Conservation (phyloP, 805 yeast genomes). For the Naumovozyma dairenensis region DNA sequence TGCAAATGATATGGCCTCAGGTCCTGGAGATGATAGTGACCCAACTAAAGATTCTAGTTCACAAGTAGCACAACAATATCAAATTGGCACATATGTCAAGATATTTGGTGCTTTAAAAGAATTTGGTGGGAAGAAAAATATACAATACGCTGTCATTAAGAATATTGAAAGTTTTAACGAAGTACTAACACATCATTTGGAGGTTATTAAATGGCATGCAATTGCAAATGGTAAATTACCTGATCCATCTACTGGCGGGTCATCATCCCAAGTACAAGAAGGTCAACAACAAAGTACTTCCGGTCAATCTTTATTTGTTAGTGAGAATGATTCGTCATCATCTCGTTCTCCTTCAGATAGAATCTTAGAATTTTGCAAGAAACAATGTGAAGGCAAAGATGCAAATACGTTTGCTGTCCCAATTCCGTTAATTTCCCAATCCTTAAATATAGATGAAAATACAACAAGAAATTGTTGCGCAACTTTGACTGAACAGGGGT, state of each 20-base stretch:
- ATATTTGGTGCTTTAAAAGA: slow-evolving; percentile 49
- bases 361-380: slow-evolving; percentile 40
- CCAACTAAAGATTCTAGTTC: slow-evolving; percentile 16
- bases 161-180: slow-evolving; percentile 56
- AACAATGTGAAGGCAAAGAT: slow-evolving; percentile 38
- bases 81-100: slow-evolving; percentile 49
- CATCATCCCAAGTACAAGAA: neutral
- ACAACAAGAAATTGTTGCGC: slow-evolving; percentile 42
- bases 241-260: slow-evolving; percentile 7
- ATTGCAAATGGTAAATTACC: slow-evolving; percentile 41
- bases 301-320: slow-evolving; percentile 35
- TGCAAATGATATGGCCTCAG: slow-evolving; percentile 22
- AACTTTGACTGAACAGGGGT: slow-evolving; percentile 56
- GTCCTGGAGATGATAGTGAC: slow-evolving; percentile 19
- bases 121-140: slow-evolving; percentile 51
- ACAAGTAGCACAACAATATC: slow-evolving; percentile 28
- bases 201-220: slow-evolving; percentile 50
- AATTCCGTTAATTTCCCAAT: slow-evolving; percentile 47
- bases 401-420: slow-evolving; percentile 66
- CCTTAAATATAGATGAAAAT: slow-evolving; percentile 40
- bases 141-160: slow-evolving; percentile 54
- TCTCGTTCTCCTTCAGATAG: slow-evolving; percentile 31
- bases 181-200: slow-evolving; percentile 55
- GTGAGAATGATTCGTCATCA: slow-evolving; percentile 29
- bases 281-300: slow-evolving; percentile 18